Evolutionary conservation across 169 alveolate species (phyloP).

Genomic region (Amoebophrya sp.): DNA sequence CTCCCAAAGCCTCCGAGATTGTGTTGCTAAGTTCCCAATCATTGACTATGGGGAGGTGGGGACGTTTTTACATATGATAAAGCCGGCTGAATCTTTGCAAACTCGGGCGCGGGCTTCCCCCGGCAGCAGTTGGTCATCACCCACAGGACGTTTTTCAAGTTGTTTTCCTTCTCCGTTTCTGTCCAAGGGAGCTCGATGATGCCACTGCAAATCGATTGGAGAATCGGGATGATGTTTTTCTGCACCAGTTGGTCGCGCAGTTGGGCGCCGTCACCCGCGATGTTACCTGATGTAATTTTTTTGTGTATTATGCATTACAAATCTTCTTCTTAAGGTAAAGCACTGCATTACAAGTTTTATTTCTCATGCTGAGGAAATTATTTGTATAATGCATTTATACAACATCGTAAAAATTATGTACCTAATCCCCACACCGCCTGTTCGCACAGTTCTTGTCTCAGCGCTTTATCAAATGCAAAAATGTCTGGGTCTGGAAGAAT

Average conservation of each 20-base stretch:
- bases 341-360: too few species aligned
- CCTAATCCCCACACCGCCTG: conserved; percentile 7
- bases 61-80: too few species aligned
- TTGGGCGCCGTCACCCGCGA: background rate
- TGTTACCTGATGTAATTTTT: background rate
- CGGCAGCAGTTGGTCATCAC: background rate
- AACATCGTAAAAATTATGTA: too few species aligned
- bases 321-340: too few species aligned
- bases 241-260: background rate
- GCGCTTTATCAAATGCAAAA: too few species aligned
- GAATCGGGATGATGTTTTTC: background rate
- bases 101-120: background rate
- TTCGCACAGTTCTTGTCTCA: background rate
- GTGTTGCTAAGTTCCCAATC: too few species aligned
- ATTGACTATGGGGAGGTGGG: too few species aligned
- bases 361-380: too few species aligned
- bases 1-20: too few species aligned
- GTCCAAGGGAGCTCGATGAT: background rate
- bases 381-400: too few species aligned
- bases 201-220: background rate
- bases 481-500: too few species aligned
- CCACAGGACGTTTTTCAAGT: background rate
- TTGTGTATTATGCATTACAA: too few species aligned
- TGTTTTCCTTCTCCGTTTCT: background rate
- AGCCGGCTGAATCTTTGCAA: background rate